A percentile compares a stretch with the other conserved stretches of the same genome.
Conservation (phyloP, 2,329 filamentous ascomycete species). For the Calonectria honghensis region DNA sequence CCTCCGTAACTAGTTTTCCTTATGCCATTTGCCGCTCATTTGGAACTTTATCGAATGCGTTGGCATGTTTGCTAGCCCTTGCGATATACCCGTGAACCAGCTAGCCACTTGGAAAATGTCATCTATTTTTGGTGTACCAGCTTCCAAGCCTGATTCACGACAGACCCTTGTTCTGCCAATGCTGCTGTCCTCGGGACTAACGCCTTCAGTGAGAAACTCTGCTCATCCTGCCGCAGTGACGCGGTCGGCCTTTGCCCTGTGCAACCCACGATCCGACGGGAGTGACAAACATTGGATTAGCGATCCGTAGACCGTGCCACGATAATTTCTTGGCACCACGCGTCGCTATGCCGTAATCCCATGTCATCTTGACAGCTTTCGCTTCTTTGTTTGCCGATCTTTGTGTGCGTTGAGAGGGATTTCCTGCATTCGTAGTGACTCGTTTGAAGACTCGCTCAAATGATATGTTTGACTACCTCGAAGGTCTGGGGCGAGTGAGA, state of each 20-base stretch:
- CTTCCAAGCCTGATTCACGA: background rate
- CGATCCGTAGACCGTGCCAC: constrained; percentile 45
- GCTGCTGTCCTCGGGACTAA: background rate
- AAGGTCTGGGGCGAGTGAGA: background rate
- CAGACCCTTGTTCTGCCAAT: constrained; percentile 23
- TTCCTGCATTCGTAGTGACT: constrained; percentile 15
- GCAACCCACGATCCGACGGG: constrained; percentile 44
- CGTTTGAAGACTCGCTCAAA: constrained; percentile 1
- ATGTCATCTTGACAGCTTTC: constrained; percentile 46
- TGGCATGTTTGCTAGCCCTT: constrained; percentile 17
- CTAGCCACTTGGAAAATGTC: constrained; percentile 12
- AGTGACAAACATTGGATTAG: constrained; percentile 52
- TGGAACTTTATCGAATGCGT: background rate
- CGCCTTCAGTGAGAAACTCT: constrained; percentile 2
- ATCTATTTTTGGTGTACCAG: constrained; percentile 31
- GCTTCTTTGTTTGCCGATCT: background rate
- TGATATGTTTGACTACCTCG: background rate
- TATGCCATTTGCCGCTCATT: background rate
- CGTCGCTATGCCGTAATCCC: constrained; percentile 47
- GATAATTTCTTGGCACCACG: constrained; percentile 42
- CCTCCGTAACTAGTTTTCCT: background rate
- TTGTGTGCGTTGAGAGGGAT: background rate
- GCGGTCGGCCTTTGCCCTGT: constrained; percentile 32
- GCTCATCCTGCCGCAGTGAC: constrained; percentile 20
- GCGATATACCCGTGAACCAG: background rate